Evolutionary conservation across 2,329 filamentous ascomycete species (phyloP), one percentile per base, ranked within the genome.

Genomic region (Torrubiella hemipterigena): DNA sequence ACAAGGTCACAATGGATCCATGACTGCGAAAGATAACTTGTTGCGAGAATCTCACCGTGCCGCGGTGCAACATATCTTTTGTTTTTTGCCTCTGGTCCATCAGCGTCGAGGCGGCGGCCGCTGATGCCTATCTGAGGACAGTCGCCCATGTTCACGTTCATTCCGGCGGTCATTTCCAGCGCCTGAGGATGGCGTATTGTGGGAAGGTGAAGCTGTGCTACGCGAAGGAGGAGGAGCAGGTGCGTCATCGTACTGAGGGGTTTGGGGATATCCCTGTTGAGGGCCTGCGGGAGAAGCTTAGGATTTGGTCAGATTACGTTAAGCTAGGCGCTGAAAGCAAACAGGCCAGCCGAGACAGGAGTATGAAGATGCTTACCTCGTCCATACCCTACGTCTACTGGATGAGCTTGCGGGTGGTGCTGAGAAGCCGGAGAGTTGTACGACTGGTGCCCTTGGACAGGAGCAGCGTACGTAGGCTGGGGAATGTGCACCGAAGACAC

Each of bases 291-390:
- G 58, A 48, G 63, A 67, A 48, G 61, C 63, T 68, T 67, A 50
- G 63, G 50, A 58, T 17, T 29, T 19, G 27, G 13, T 65, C 54
- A 64, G 57, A 63, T 31, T 41, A 45, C 37, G 42, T 36, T 39
- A 21, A 37, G 11, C 39, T 32, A 25, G 17, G 21, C 17, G 23
- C 17, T 13, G 15, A 29, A 15, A 29, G 21, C 38, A 38, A n/a
- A n/a, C n/a, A n/a, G n/a, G n/a, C n/a, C n/a, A n/a, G n/a, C n/a
- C n/a, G 31, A 39, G 41, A 38, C 41, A 36, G 38, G 35, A 47
- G 46, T 44, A 49, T 53, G 44, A 42, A 48, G 40, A 57, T 68
- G 76, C 66, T 65, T 65, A 70, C 72, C 69, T 63, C 71, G 71
- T 58, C 68, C 68, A 43, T 67, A 71, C 37, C 45, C 45, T 30